Evolutionary conservation across 2,329 filamentous ascomycete genomes (phyloP).

Genomic region (Talaromyces sp.): DNA sequence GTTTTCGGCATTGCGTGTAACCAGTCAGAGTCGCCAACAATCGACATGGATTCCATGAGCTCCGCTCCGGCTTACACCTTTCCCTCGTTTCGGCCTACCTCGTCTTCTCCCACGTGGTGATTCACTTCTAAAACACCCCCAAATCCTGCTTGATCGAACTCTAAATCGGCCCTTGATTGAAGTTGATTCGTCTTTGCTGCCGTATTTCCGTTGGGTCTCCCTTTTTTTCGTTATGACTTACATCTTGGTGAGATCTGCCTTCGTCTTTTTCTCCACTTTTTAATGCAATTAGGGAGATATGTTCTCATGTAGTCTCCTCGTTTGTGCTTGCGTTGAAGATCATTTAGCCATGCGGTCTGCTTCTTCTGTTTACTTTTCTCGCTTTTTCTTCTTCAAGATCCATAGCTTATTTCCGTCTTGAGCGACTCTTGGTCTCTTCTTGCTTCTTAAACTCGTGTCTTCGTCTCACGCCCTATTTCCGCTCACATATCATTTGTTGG

Average conservation of each 20-base stretch:
- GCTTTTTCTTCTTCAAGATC: no score
- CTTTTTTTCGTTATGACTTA: neutral
- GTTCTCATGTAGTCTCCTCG: neutral
- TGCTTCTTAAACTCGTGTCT: neutral
- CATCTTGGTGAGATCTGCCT: neutral
- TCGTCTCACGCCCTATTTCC: neutral
- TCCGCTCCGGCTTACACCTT: neutral
- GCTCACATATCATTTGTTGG: neutral
- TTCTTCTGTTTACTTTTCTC: neutral
- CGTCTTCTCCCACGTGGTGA: constrained; percentile 8
- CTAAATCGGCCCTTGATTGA: neutral
- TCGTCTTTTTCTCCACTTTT: neutral
- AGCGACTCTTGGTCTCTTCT: neutral
- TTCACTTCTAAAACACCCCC: neutral
- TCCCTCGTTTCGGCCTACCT: neutral
- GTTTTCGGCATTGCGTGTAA: neutral
- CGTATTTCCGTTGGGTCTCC: neutral
- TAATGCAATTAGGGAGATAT: neutral
- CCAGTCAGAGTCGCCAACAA: neutral
- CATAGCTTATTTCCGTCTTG: neutral
- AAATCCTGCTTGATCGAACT: constrained; percentile 1
- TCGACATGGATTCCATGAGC: neutral
- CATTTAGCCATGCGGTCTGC: neutral
- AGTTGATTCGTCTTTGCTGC: neutral
- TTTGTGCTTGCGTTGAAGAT: neutral